Base-by-base conservation (phyloP, 225 moss, liverwort and hornwort genomes). In the Climacium dendroides region DNA sequence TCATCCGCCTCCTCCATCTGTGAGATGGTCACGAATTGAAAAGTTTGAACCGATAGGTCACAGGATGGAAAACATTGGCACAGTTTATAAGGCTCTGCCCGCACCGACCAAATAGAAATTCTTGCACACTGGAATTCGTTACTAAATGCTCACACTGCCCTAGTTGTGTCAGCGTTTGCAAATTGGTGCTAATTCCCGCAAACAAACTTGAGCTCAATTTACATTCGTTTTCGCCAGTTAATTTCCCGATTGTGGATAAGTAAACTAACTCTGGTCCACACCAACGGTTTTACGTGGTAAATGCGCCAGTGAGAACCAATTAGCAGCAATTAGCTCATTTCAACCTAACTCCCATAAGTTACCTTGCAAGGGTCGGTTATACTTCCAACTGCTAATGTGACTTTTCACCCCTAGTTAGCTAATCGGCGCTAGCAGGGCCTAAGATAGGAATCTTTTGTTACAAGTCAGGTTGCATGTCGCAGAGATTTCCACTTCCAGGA, bases 1-100 rank as follows among this genome's bases (percentile, higher is more conserved):
- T 97, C 96, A 89, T 96, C 98, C 50, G 97, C 98, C 89, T 98
- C 97, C 85, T 96, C 96, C 98, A 98, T 97, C 97, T 98, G 89
- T 79, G 63, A 83, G 57, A 80, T 16, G 35, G 19, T 57, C 72
- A 45, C 62, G 5, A 43, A 11, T 81, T 78, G n/a, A 63, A 79
- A 55, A 61, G 70, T n/a, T 23, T 83, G 11, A 59, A 74, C 64
- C 75, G 35, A 48, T 39, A 32, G 26, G 3, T 58, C 35, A 53
- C 43, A 85, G 32, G 35, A 69, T 48, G 47, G 43, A 82, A 60
- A 34, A 74, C 64, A 64, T 55, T 53, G 35, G 43, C 64, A 79
- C 34, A 45, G 7, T 70, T 54, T 30, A 34, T 13, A 54, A 29
- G 30, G 39, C 17, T 35, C 35, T 62, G 26, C 37, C 57, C 37